Conservation (phyloP, 345 rosid genomes). For the Eucalyptus rudis region DNA sequence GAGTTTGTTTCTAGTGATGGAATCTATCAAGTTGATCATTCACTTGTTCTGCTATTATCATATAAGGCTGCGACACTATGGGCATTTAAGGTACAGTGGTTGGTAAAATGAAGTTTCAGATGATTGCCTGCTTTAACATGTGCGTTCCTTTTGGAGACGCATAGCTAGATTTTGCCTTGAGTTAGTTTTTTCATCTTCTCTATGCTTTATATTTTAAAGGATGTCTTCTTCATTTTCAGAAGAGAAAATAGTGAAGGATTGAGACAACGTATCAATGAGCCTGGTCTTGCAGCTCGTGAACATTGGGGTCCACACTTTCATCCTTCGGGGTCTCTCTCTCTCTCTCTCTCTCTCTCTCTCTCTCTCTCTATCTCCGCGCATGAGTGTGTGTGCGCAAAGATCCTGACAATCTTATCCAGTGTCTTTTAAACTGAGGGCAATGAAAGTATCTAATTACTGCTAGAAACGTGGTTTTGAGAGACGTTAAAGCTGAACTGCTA, state of each 20-base stretch:
- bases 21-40: background rate
- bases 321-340: slow-evolving; percentile 42
- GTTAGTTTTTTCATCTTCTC: background rate
- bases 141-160: background rate
- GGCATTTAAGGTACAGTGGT: background rate
- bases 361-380: background rate
- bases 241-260: slow-evolving; percentile 14
- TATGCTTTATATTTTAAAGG: background rate
- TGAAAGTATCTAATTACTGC: background rate
- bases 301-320: slow-evolving; percentile 28
- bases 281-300: slow-evolving; percentile 5
- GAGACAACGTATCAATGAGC: background rate
- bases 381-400: background rate
- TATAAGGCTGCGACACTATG: background rate
- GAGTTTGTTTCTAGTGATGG: background rate
- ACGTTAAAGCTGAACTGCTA: background rate
- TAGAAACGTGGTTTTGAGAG: background rate
- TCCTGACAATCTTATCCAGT: background rate
- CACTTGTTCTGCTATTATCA: background rate
- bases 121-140: background rate
- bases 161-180: background rate
- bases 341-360: background rate
- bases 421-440: background rate
- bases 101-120: background rate
- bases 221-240: slow-evolving; percentile 10